Base-by-base conservation (phyloP, 495 filamentous ascomycete genomes). In the Annulohypoxylon nitens region DNA sequence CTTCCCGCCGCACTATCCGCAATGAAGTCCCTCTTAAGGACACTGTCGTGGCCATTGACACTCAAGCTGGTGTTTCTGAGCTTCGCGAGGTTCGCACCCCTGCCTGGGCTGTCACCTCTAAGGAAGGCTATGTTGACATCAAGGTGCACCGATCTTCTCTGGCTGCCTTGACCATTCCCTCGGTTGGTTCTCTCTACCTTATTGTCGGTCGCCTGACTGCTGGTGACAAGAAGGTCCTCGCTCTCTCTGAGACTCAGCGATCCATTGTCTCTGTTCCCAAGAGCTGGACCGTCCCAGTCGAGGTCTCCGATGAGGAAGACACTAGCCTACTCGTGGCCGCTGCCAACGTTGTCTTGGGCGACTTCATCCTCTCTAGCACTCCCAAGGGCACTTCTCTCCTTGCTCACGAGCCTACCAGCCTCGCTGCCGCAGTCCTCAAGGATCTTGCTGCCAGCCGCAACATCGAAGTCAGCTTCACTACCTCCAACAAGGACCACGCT, bases 301-400 rank as follows among this genome's bases (percentile, higher is more conserved):
- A 57, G 16, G 53, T 57, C 26, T 25, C 53, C 36, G 53, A 57
- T 12, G 53, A 57, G 30, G 14, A 57, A 14, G 53, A 57, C 53
- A 57, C 53, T 20, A 57, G 53, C 53, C n/a, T 57, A 0, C 53
- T 57, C 6, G 53, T 57, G 53, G 26, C 53, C 20, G 53, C 53
- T 20, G 53, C 53, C 6, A 57, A 57, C 30, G 33, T 57, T 9
- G 16, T 57, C n/a, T 33, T 57, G n/a, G 53, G 53, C 18, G 33
- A 37, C 14, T 57, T 36, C 53, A n/a, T 57, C 33, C 14, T 57
- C 0, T 37, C 53, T 4, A 37, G 53, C 53, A 57, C 53, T 5
- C 53, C 53, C 16, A 57, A 57, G 53, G 53, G 53, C 36, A 57
- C 53, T 11, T 57, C 53, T 16, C 53, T 57, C 30, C 53, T 57